These are phyloP conservation scores for Pyracantha coccinea DNA, from an alignment of 331 rosid genomes.

Conservation along the genomic window DNA sequence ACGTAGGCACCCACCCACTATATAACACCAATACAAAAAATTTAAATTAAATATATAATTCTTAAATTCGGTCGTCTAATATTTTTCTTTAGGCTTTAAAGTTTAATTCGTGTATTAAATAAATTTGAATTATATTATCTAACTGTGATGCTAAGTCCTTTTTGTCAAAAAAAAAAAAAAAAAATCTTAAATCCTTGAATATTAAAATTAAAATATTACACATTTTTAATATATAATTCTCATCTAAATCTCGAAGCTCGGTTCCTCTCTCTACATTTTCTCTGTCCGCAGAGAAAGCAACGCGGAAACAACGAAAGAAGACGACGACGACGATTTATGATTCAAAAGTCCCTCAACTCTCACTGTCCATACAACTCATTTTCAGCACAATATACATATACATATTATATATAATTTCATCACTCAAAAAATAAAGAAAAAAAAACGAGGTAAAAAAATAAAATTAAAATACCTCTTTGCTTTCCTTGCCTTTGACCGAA, in stretches of 20 bases:
- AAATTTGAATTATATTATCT: neutral
- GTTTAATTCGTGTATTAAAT: too few species aligned
- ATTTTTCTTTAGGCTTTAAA: too few species aligned
- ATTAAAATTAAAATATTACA: neutral
- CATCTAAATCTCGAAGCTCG: conserved; percentile 30
- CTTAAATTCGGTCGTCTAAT: too few species aligned
- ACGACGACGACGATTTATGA: conserved; percentile 11
- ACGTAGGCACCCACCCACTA: neutral
- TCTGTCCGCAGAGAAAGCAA: neutral
- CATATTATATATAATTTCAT: neutral
- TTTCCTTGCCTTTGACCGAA: conserved; percentile 40
- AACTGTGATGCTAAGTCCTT: too few species aligned
- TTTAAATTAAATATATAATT: too few species aligned
- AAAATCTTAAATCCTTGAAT: neutral
- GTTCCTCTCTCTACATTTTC: neutral
- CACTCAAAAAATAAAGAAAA: neutral
- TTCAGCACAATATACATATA: neutral
- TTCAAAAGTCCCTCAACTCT: conserved; percentile 12
- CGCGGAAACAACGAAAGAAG: conserved; percentile 1
- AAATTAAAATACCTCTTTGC: conserved; percentile 17
- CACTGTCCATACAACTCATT: conserved; percentile 11
- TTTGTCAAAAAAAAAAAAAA: neutral
- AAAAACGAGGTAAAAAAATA: neutral
- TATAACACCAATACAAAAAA: neutral
- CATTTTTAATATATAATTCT: neutral